Percentiles rank a stretch among this genome's conserved stretches.
These are phyloP conservation scores for Colletotrichum ledebouriae DNA, from an alignment of 2,329 filamentous ascomycete species.

Conservation along the genomic window DNA sequence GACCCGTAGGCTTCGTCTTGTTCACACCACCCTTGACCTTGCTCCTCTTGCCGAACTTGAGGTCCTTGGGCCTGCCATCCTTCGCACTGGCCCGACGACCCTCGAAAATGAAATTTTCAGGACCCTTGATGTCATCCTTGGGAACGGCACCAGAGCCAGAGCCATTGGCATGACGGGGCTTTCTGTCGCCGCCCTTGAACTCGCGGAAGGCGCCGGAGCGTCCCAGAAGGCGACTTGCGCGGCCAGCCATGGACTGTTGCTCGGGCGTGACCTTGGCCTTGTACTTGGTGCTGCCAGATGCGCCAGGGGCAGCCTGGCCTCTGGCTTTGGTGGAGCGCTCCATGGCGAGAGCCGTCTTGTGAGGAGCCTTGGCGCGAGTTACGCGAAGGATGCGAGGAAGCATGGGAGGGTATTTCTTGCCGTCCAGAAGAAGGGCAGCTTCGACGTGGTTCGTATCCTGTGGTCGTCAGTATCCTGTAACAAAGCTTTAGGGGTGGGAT, in stretches of 20 bases:
- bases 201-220: slow-evolving; percentile 71
- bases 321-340: slow-evolving; percentile 61
- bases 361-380: slow-evolving; percentile 82
- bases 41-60: slow-evolving; percentile 70
- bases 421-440: slow-evolving; percentile 87
- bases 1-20: slow-evolving; percentile 55
- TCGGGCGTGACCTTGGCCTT: slow-evolving; percentile 78
- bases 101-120: slow-evolving; percentile 84
- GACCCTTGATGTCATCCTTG: slow-evolving; percentile 62
- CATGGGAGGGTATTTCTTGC: slow-evolving; percentile 93
- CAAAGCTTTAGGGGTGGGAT: slow-evolving; percentile 1
- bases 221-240: slow-evolving; percentile 80
- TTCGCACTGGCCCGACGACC: slow-evolving; percentile 79
- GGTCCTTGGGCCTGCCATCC: slow-evolving; percentile 73
- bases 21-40: slow-evolving; percentile 59
- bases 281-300: slow-evolving; percentile 64
- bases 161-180: slow-evolving; percentile 44
- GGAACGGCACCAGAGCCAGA: slow-evolving; percentile 44
- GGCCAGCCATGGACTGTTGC: slow-evolving; percentile 78
- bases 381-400: slow-evolving; percentile 91
- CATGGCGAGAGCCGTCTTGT: slow-evolving; percentile 69
- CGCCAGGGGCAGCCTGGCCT: slow-evolving; percentile 44
- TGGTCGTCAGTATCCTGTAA: slow-evolving; percentile 36
- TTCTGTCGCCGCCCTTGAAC: slow-evolving; percentile 45
- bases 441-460: slow-evolving; percentile 89